Percentiles rank a stretch among this genome's conserved stretches.
These are phyloP conservation scores for Talinum fruticosum DNA, from an alignment of 148 eudicot species.

Conservation along the genomic window DNA sequence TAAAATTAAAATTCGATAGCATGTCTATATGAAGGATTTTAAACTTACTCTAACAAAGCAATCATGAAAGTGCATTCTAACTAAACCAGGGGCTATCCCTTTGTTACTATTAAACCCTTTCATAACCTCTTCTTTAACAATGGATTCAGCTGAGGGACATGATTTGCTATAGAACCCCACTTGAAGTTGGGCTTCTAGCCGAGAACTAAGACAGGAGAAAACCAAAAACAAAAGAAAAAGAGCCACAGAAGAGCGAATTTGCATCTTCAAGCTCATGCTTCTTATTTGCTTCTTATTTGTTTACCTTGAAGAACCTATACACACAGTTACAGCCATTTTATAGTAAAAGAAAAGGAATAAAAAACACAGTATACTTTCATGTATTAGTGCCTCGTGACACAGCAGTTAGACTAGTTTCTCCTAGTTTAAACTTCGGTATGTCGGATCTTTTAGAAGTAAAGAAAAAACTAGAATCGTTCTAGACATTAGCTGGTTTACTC, in stretches of 20 bases:
- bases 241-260: constrained; percentile 5
- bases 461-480: background rate
- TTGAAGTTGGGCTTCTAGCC: constrained; percentile 48
- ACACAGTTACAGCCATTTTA: constrained; percentile 14
- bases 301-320: background rate
- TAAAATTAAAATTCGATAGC: too few relatives aligned
- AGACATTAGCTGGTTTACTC: background rate
- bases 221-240: constrained; percentile 24
- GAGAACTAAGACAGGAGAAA: constrained; percentile 12
- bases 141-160: constrained; percentile 39
- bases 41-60: constrained; percentile 63
- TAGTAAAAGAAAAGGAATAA: background rate
- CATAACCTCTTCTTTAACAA: constrained; percentile 44
- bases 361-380: background rate
- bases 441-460: background rate
- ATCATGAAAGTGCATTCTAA: constrained; percentile 64
- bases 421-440: background rate
- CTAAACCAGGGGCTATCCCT: constrained; percentile 53
- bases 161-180: constrained; percentile 39
- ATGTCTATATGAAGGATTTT: background rate
- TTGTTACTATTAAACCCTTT: constrained; percentile 27
- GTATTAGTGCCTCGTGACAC: constrained; percentile 10
- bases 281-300: background rate
- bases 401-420: background rate
- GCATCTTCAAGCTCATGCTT: constrained; percentile 7